Conservation (phyloP, 2,329 filamentous ascomycete species). For the Aurifilum marmelostoma region DNA sequence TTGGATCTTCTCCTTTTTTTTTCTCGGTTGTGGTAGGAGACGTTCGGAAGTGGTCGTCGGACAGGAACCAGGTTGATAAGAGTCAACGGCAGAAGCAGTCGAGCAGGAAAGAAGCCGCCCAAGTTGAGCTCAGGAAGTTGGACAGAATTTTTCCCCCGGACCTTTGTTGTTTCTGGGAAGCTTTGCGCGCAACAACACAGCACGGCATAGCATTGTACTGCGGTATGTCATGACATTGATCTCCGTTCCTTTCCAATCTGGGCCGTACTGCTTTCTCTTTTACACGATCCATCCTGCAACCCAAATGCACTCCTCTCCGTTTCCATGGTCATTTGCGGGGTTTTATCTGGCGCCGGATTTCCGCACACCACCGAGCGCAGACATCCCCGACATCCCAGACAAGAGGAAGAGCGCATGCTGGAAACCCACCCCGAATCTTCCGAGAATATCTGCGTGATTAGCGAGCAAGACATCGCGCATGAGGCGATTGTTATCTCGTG, state of each 20-base stretch:
- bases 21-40: conserved; percentile 26
- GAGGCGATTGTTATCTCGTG: neutral
- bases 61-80: conserved; percentile 24
- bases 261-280: neutral
- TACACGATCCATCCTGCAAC: neutral
- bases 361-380: neutral
- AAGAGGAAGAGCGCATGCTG: neutral
- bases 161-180: conserved; percentile 13
- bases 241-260: too few relatives aligned
- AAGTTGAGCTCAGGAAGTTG: conserved; percentile 2
- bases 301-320: neutral
- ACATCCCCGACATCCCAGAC: neutral
- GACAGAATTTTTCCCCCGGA: conserved; percentile 19
- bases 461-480: neutral
- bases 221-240: neutral
- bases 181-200: conserved; percentile 11
- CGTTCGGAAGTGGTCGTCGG: conserved; percentile 27
- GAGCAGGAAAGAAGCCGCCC: neutral
- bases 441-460: neutral
- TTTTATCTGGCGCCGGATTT: neutral
- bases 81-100: conserved; percentile 11
- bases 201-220: neutral
- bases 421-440: neutral
- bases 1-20: conserved; percentile 14
- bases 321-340: neutral